These are phyloP conservation scores for Pythium apleroticum DNA, from an alignment of 352 stramenopile genomes.

Conservation along the genomic window DNA sequence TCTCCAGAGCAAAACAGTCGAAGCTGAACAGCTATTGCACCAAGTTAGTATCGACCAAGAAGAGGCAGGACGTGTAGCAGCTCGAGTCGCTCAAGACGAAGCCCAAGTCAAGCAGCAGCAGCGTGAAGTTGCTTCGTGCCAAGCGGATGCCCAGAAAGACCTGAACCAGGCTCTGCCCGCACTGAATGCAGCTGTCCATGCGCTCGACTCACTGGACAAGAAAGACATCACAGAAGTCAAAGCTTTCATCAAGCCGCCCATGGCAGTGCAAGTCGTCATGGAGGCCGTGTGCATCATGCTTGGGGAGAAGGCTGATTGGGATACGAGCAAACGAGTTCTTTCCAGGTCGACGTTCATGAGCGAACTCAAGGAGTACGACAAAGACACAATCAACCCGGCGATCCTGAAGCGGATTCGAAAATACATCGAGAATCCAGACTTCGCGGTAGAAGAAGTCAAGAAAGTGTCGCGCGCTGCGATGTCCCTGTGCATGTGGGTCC, in stretches of 20 bases:
- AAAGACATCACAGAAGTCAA: conserved; percentile 89
- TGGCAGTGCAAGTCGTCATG: conserved; percentile 85
- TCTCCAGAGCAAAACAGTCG: conserved; percentile 52
- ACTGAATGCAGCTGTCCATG: conserved; percentile 67
- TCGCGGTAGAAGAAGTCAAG: conserved; percentile 79
- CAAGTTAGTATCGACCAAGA: conserved; percentile 65
- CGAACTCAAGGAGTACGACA: conserved; percentile 87
- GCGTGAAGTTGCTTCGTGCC: conserved; percentile 53
- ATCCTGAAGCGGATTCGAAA: conserved; percentile 77
- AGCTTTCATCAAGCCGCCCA: conserved; percentile 80
- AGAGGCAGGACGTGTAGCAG: conserved; percentile 46
- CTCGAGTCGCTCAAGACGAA: conserved; percentile 60
- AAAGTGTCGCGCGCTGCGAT: conserved; percentile 80
- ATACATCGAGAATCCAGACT: conserved; percentile 85
- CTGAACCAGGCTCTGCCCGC: conserved; percentile 72
- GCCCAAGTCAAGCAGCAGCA: conserved; percentile 64
- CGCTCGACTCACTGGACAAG: conserved; percentile 81
- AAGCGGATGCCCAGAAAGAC: conserved; percentile 74
- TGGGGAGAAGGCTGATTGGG: conserved; percentile 81
- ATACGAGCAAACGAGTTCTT: conserved; percentile 79
- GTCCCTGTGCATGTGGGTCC: conserved; percentile 89
- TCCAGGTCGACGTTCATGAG: conserved; percentile 72
- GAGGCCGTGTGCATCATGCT: conserved; percentile 89
- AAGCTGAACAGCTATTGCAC: conserved; percentile 59
- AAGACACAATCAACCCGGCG: conserved; percentile 60